Conservation (phyloP, 1,284 basidiomycete species). For the Leucocoprinus gongylophorus region DNA sequence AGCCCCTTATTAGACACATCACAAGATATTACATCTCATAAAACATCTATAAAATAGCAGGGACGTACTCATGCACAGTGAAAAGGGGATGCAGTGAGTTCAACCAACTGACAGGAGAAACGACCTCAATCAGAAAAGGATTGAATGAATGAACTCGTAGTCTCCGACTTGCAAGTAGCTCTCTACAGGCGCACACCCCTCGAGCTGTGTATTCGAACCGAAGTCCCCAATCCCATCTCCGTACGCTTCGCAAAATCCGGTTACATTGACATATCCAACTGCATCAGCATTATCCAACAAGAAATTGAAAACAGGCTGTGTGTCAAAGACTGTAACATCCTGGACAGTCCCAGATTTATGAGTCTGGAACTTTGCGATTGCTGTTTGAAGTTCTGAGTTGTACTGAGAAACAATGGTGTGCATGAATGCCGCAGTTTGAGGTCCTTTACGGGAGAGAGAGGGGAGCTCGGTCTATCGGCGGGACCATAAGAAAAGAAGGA, state of each 20-base stretch:
- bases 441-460: constrained; percentile 45
- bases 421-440: constrained; percentile 30
- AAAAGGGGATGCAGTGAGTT: constrained; percentile 50
- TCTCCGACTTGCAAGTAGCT: constrained; percentile 50
- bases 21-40: no score
- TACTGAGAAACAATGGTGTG: constrained; percentile 40
- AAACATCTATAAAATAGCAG: no score
- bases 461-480: constrained; percentile 54
- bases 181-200: constrained; percentile 53
- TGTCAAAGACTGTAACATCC: constrained; percentile 44
- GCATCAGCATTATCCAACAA: constrained; percentile 45
- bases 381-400: constrained; percentile 40
- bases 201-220: constrained; percentile 41
- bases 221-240: constrained; percentile 43
- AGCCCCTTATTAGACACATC: no score
- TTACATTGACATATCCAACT: constrained; percentile 51
- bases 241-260: constrained; percentile 55
- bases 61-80: constrained; percentile 44
- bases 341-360: constrained; percentile 37
- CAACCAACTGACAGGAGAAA: constrained; percentile 37
- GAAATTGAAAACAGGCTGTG: constrained; percentile 50
- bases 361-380: constrained; percentile 34
- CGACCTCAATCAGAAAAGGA: not conserved
- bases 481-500: constrained; percentile 64
- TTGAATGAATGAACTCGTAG: not conserved